Conservation (phyloP, 73 alveolate genomes). For the Paraurostyla sp. region DNA sequence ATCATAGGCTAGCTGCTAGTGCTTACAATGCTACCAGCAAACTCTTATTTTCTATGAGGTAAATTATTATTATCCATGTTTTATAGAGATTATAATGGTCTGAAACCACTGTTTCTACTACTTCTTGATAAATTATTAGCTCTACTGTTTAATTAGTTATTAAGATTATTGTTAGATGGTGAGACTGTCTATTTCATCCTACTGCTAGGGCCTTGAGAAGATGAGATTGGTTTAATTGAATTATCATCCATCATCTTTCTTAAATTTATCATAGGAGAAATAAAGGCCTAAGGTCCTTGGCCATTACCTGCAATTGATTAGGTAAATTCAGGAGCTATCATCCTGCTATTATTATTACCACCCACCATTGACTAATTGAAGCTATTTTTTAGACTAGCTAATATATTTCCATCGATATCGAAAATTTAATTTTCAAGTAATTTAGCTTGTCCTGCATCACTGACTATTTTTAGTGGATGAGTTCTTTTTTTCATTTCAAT, state of each 20-base stretch:
- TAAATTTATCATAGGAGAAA: slow-evolving; percentile 13
- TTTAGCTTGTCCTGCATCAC: neutral
- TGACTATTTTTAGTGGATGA: neutral
- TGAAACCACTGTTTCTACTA: slow-evolving; percentile 44
- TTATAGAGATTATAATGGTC: slow-evolving; percentile 37
- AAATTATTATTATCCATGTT: neutral
- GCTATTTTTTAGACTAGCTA: slow-evolving; percentile 23
- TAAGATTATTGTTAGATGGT: neutral
- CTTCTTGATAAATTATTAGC: slow-evolving; percentile 16
- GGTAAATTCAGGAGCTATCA: neutral
- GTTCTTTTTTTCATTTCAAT: slow-evolving; percentile 37
- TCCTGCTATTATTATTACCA: neutral
- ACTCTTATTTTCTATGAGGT: neutral
- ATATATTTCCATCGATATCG: slow-evolving; percentile 48
- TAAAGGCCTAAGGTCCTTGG: neutral
- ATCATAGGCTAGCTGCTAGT: neutral
- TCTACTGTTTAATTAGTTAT: neutral
- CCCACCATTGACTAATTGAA: neutral
- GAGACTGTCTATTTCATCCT: slow-evolving; percentile 8
- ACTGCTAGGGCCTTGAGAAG: slow-evolving; percentile 25
- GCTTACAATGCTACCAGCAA: slow-evolving; percentile 28
- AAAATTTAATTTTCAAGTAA: slow-evolving; percentile 43
- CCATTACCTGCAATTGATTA: slow-evolving; percentile 23
- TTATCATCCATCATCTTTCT: slow-evolving; percentile 35
- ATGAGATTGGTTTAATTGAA: slow-evolving; percentile 5